phyloP scores from a whole-genome alignment of 148 eudicot species.

The Mesembryanthemum crystallinum region DNA sequence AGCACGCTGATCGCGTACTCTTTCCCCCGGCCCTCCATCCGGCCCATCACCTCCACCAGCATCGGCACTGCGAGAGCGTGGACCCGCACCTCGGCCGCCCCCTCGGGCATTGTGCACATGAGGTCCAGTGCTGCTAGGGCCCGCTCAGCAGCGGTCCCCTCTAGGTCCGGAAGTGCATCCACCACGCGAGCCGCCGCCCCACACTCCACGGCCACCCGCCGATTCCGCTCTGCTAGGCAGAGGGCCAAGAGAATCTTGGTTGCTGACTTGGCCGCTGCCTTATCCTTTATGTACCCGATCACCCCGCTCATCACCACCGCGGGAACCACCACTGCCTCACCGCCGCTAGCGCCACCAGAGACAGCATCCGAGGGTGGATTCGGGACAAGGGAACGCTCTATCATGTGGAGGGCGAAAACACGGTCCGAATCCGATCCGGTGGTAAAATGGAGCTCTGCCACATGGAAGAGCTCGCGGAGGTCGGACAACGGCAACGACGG shows the following conservation, averaged over 20 bases:
- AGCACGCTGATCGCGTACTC: slow-evolving; percentile 76
- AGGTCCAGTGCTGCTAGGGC: slow-evolving; percentile 79
- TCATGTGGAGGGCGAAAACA: slow-evolving; percentile 50
- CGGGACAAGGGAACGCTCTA: slow-evolving; percentile 65
- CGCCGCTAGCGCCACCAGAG: slow-evolving; percentile 24
- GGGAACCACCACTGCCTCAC: slow-evolving; percentile 41
- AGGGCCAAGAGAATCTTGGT: slow-evolving; percentile 72
- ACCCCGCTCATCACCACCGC: slow-evolving; percentile 54
- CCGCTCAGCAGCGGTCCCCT: slow-evolving; percentile 67
- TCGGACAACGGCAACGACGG: slow-evolving; percentile 22
- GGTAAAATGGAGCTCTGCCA: slow-evolving; percentile 62
- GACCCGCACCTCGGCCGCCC: slow-evolving; percentile 65
- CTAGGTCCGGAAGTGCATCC: slow-evolving; percentile 71
- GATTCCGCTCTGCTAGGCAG: slow-evolving; percentile 59
- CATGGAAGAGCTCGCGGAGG: slow-evolving; percentile 55
- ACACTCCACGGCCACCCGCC: slow-evolving; percentile 69
- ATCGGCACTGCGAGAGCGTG: slow-evolving; percentile 89
- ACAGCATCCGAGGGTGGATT: slow-evolving; percentile 40
- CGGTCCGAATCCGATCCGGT: slow-evolving; percentile 49
- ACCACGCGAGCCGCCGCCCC: slow-evolving; percentile 70
- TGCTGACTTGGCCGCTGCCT: slow-evolving; percentile 45
- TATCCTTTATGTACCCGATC: slow-evolving; percentile 38
- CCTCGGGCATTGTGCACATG: slow-evolving; percentile 71
- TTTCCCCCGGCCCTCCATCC: slow-evolving; percentile 68
- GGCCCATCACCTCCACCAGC: slow-evolving; percentile 84